Percentiles rank a stretch among this genome's conserved stretches.
Conservation (phyloP, 2,329 filamentous ascomycete species). For the Ophiocordyceps australis region DNA sequence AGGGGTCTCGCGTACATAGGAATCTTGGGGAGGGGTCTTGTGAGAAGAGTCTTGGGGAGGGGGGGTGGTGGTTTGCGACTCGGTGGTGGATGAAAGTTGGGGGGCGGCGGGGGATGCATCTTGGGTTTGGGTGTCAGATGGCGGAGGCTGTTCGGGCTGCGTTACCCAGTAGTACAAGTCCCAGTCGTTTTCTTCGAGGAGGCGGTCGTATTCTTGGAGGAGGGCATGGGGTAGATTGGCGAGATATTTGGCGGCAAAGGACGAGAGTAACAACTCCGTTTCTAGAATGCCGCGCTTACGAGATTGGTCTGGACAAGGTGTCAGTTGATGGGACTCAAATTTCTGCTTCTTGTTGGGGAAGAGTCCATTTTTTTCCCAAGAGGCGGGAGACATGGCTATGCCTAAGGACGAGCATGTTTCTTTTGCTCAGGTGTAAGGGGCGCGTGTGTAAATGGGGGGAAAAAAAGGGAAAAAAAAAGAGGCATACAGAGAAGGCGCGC, state of each 20-base stretch:
- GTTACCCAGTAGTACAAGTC: slow-evolving; percentile 99
- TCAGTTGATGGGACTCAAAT: background rate
- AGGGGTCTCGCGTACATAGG: slow-evolving; percentile 14
- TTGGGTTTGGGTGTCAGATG: too few species aligned
- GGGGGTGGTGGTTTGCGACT: too few species aligned
- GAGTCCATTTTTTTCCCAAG: too few species aligned
- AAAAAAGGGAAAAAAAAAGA: slow-evolving; percentile 3
- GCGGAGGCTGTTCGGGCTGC: slow-evolving; percentile 44
- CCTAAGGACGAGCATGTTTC: too few species aligned
- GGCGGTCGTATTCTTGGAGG: slow-evolving; percentile 70
- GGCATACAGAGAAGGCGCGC: slow-evolving; percentile 53
- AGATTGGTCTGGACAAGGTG: slow-evolving; percentile 55
- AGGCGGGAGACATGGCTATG: too few species aligned
- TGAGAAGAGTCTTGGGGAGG: too few species aligned
- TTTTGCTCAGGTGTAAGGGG: too few species aligned
- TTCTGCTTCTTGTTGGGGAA: too few species aligned
- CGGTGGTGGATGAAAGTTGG: too few species aligned
- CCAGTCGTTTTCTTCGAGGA: slow-evolving; percentile 99
- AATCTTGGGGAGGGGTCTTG: slow-evolving; percentile 12
- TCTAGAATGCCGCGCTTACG: slow-evolving; percentile 93
- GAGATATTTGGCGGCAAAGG: slow-evolving; percentile 73
- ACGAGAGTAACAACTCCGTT: slow-evolving; percentile 87
- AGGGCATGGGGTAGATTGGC: slow-evolving; percentile 53
- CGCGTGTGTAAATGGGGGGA: too few species aligned
- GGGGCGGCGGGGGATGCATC: too few species aligned